A percentile compares a stretch with the other conserved stretches of the same genome.
Conservation (phyloP, 495 filamentous ascomycete species). For the Penicillium silybi region DNA sequence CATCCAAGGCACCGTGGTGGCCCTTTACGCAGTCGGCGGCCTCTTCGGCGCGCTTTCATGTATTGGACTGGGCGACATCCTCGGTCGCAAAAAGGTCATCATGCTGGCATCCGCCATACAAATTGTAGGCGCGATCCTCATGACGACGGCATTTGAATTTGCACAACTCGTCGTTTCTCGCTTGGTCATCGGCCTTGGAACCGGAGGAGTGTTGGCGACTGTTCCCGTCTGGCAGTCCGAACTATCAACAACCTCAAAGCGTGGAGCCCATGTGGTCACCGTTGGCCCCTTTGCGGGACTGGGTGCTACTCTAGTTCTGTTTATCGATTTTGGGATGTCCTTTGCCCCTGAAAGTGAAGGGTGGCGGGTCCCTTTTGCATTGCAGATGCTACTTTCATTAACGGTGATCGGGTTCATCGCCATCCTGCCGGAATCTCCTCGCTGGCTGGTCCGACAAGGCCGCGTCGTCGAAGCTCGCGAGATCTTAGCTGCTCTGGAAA, state of each 20-base stretch:
- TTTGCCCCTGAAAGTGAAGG: slow-evolving; percentile 34
- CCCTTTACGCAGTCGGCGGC: slow-evolving; percentile 21
- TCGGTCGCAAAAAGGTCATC: slow-evolving; percentile 21
- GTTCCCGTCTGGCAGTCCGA: slow-evolving; percentile 49
- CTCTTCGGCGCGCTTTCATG: slow-evolving; percentile 19
- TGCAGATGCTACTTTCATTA: slow-evolving; percentile 54
- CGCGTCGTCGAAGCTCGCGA: slow-evolving; percentile 45
- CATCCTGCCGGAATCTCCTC: slow-evolving; percentile 56
- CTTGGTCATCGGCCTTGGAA: slow-evolving; percentile 52
- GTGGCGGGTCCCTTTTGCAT: slow-evolving; percentile 42
- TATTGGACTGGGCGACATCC: slow-evolving; percentile 17
- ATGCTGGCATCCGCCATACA: slow-evolving; percentile 14
- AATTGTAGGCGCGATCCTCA: slow-evolving; percentile 33
- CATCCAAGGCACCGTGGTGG: slow-evolving; percentile 21
- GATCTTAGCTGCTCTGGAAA: slow-evolving; percentile 26
- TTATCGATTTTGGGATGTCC: slow-evolving; percentile 40
- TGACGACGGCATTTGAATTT: slow-evolving; percentile 28
- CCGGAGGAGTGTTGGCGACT: slow-evolving; percentile 40
- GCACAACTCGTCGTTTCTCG: slow-evolving; percentile 20
- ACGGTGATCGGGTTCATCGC: slow-evolving; percentile 54
- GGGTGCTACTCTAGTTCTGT: slow-evolving; percentile 36
- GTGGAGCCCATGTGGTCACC: slow-evolving; percentile 33
- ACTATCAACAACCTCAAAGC: slow-evolving; percentile 29
- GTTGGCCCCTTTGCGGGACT: slow-evolving; percentile 46
- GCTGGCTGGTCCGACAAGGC: slow-evolving; percentile 50